Percentiles rank a stretch among this genome's conserved stretches.
phyloP scores from a whole-genome alignment of 208 protist genomes.

The Crithidia bombi region DNA sequence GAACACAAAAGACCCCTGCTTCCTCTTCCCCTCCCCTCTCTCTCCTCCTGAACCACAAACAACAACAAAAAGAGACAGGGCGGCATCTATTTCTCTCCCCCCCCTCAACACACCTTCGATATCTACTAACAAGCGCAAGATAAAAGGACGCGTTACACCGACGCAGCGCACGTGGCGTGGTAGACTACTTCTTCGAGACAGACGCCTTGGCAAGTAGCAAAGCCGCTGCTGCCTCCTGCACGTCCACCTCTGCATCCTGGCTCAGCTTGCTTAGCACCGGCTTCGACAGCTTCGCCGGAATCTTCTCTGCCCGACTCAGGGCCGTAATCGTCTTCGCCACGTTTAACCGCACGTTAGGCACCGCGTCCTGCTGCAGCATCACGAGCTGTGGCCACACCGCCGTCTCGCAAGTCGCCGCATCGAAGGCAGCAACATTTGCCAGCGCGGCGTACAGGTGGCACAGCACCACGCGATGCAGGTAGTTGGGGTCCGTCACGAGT shows the following conservation, averaged over 20 bases:
- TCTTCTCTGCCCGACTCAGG: slow-evolving; percentile 51
- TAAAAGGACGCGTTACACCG: no score
- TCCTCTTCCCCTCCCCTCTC: no score
- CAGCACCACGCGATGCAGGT: slow-evolving; percentile 79
- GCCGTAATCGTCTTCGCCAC: slow-evolving; percentile 68
- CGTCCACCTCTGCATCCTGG: slow-evolving; percentile 70
- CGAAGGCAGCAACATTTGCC: slow-evolving; percentile 54
- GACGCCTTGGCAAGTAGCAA: slow-evolving; percentile 15
- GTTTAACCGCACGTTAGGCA: slow-evolving; percentile 88
- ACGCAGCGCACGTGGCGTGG: neutral
- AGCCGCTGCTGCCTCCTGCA: slow-evolving; percentile 56
- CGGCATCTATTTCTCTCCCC: no score
- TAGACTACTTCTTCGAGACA: slow-evolving; percentile 20
- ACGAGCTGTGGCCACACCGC: slow-evolving; percentile 71
- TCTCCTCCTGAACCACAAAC: no score
- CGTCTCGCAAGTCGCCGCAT: slow-evolving; percentile 48
- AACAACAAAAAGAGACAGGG: no score
- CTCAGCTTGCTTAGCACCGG: slow-evolving; percentile 58
- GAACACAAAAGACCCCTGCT: no score
- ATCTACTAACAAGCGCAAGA: no score
- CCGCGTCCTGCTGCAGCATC: slow-evolving; percentile 61
- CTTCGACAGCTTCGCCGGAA: slow-evolving; percentile 52
- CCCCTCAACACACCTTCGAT: no score
- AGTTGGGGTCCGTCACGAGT: slow-evolving; percentile 68
- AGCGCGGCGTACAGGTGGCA: slow-evolving; percentile 78